Evolutionary conservation across 148 eudicot genomes (phyloP).

Genomic region (Euryodendron excelsum): DNA sequence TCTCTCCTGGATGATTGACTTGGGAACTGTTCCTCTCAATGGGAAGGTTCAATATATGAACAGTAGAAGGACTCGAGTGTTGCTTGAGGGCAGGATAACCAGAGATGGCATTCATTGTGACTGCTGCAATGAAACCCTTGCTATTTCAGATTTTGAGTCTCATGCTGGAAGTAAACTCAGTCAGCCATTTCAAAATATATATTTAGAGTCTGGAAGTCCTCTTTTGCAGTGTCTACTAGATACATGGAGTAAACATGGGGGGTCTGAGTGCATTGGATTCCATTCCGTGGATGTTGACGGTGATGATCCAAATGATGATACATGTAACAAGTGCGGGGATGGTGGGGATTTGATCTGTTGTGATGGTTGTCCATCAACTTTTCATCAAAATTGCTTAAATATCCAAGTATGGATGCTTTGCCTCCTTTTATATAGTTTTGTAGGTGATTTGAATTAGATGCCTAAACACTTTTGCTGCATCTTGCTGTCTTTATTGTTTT

Average conservation of each 20-base stretch:
- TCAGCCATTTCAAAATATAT: conserved; percentile 50
- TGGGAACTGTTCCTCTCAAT: conserved; percentile 48
- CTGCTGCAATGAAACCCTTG: conserved; percentile 55
- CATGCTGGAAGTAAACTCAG: conserved; percentile 60
- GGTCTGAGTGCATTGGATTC: conserved; percentile 39
- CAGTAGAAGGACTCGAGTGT: conserved; percentile 27
- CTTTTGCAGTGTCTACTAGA: conserved; percentile 60
- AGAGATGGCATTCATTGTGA: conserved; percentile 75
- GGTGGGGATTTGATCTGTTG: conserved; percentile 97
- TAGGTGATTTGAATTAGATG: not conserved
- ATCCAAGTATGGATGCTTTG: conserved; percentile 53
- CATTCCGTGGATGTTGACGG: conserved; percentile 51
- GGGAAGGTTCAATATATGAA: conserved; percentile 48
- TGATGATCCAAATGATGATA: conserved; percentile 93
- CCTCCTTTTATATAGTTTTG: not conserved
- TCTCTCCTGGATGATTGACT: conserved; percentile 91
- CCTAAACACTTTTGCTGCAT: not conserved
- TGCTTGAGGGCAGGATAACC: conserved; percentile 65
- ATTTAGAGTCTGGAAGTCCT: conserved; percentile 59
- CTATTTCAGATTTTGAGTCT: conserved; percentile 54
- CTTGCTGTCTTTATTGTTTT: not conserved
- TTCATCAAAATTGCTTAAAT: conserved; percentile 73
- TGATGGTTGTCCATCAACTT: conserved; percentile 93
- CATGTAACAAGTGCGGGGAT: conserved; percentile 92
- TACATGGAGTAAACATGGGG: conserved; percentile 68